Percentiles rank a stretch among this genome's conserved stretches.
Evolutionary conservation across 1,139 yeast species (phyloP).

Genomic region (Yamadazyma aaseri): DNA sequence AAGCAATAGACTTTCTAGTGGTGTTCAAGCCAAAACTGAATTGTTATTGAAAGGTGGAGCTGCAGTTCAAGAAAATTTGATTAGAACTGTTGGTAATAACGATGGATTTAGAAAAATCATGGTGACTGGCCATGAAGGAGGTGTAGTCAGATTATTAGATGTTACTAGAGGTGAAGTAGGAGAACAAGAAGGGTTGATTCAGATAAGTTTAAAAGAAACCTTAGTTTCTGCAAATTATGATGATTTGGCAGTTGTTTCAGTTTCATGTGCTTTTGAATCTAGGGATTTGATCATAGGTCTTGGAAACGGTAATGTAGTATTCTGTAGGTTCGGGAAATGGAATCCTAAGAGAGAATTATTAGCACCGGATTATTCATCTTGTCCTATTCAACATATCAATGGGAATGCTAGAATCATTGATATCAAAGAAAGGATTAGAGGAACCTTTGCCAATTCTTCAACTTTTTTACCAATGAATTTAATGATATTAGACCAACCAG

Average conservation of each 20-base stretch:
- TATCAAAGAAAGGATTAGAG: conserved; percentile 31
- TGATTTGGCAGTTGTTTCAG: conserved; percentile 46
- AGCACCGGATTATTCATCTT: conserved; percentile 26
- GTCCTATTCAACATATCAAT: conserved; percentile 34
- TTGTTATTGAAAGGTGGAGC: conserved; percentile 74
- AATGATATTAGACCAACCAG: conserved; percentile 35
- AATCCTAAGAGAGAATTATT: conserved; percentile 15
- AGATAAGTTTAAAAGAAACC: conserved; percentile 36
- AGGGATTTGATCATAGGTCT: conserved; percentile 76
- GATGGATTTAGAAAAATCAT: conserved; percentile 60
- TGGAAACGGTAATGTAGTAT: conserved; percentile 68
- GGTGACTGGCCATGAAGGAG: conserved; percentile 81
- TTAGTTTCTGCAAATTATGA: conserved; percentile 27
- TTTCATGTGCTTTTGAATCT: conserved; percentile 74
- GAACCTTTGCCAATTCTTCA: conserved; percentile 29
- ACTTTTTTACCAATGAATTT: conserved; percentile 65
- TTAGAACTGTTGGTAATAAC: conserved; percentile 52
- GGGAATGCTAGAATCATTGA: conserved; percentile 36
- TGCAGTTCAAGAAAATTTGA: conserved; percentile 32
- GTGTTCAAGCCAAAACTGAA: conserved; percentile 37
- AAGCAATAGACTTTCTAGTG: conserved; percentile 33
- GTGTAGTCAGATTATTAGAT: conserved; percentile 77
- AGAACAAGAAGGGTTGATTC: conserved; percentile 47
- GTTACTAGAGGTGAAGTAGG: conserved; percentile 74
- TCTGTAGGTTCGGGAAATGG: conserved; percentile 66